Conservation (phyloP, 345 rosid genomes). For the Eutrema japonicum region DNA sequence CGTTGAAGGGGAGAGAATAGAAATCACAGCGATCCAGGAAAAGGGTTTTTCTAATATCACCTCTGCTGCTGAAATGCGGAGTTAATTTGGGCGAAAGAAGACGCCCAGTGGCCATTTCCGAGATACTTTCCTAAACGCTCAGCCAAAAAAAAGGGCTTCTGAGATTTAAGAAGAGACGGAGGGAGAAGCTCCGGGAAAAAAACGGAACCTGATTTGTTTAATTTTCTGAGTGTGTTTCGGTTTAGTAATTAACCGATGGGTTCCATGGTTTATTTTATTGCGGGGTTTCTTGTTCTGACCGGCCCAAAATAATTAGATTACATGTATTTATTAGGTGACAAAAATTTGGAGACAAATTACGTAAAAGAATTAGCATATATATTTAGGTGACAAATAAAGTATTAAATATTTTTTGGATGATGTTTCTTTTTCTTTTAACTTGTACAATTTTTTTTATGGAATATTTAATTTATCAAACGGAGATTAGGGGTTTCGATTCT, state of each 20-base stretch:
- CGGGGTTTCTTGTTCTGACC: background rate
- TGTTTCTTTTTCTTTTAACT: no score
- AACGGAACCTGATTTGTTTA: background rate
- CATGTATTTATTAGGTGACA: no score
- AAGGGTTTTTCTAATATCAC: conserved; percentile 30
- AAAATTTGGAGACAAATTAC: no score
- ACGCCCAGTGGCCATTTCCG: conserved; percentile 43
- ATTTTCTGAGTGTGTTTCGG: background rate
- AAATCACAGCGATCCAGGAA: background rate
- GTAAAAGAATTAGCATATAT: no score
- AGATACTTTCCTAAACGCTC: background rate
- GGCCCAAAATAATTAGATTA: no score
- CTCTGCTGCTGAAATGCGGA: conserved; percentile 31
- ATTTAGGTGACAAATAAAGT: no score
- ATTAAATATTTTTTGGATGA: no score
- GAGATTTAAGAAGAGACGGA: conserved; percentile 26
- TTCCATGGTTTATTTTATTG: background rate
- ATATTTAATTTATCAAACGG: no score
- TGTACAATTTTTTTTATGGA: no score
- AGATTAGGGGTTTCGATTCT: no score
- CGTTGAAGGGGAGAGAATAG: background rate
- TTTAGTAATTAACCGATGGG: conserved; percentile 15
- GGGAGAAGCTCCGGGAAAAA: background rate
- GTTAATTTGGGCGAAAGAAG: conserved; percentile 39
- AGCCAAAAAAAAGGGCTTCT: background rate